Conservation (phyloP, 768 basidiomycete species). For the Tricholoma hemisulphureum region DNA sequence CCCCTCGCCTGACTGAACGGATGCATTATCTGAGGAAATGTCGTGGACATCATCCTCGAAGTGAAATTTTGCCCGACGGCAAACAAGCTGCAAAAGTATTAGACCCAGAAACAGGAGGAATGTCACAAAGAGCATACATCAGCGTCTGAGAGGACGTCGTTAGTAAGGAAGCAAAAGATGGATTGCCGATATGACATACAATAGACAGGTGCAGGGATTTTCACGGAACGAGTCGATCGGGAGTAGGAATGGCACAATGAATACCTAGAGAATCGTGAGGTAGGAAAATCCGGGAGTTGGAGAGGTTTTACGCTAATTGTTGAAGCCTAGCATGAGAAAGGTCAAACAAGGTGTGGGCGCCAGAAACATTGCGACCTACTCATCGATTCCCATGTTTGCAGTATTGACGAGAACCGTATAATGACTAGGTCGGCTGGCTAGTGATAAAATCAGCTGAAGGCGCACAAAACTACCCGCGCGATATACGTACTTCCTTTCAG, state of each 20-base stretch:
- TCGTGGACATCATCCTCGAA: conserved; percentile 36
- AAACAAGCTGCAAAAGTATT: conserved; percentile 43
- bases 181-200: conserved; percentile 41
- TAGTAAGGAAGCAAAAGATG: not conserved
- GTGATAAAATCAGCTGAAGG: not conserved
- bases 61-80: conserved; percentile 52
- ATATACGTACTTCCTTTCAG: conserved; percentile 45
- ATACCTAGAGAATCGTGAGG: conserved; percentile 16
- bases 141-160: conserved; percentile 40
- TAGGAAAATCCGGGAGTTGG: conserved; percentile 11
- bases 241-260: conserved; percentile 69
- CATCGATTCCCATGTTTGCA: conserved; percentile 30
- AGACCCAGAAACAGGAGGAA: not conserved
- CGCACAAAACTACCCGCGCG: not conserved
- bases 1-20: conserved; percentile 30
- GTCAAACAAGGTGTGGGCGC: not conserved
- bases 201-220: conserved; percentile 71
- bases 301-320: conserved; percentile 48
- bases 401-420: conserved; percentile 47
- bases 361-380: conserved; percentile 10
- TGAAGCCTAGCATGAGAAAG: conserved; percentile 34
- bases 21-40: conserved; percentile 31
- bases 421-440: conserved; percentile 57
- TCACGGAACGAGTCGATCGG: conserved; percentile 68
- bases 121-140: conserved; percentile 40